Conservation (phyloP, 2,329 filamentous ascomycete species). For the Didymosphaeria variabile region DNA sequence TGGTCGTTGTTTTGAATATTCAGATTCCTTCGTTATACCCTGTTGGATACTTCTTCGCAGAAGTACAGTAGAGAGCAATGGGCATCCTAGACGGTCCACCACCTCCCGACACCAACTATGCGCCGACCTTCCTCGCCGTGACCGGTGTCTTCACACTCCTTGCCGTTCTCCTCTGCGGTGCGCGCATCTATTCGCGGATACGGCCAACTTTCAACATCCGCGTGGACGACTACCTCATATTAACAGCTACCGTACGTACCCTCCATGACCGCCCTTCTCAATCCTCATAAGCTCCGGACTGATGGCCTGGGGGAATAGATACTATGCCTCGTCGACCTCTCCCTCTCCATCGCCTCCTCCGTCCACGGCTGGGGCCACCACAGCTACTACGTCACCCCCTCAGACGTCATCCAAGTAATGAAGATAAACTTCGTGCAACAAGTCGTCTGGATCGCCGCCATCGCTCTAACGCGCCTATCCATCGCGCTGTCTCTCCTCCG, state of each 20-base stretch:
- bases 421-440: conserved; percentile 15
- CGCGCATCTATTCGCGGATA: conserved; percentile 1
- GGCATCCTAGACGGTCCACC: background rate
- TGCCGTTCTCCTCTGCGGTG: conserved; percentile 1
- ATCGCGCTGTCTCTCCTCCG: conserved; percentile 14
- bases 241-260: background rate
- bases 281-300: background rate
- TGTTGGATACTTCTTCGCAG: background rate
- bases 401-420: background rate
- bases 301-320: background rate
- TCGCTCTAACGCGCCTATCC: conserved; percentile 13
- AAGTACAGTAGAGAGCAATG: background rate
- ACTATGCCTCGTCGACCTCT: conserved; percentile 5
- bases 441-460: conserved; percentile 15
- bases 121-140: conserved; percentile 7
- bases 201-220: conserved; percentile 5
- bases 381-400: background rate
- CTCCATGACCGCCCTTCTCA: background rate
- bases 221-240: conserved; percentile 7
- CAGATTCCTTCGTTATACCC: too few relatives aligned
- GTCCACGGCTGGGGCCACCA: conserved; percentile 10
- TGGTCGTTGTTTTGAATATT: background rate
- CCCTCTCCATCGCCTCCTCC: background rate
- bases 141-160: conserved; percentile 9
- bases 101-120: conserved; percentile 12